These are phyloP conservation scores for Solanum commersonii DNA, from an alignment of 257 asterid species.

Conservation along the genomic window DNA sequence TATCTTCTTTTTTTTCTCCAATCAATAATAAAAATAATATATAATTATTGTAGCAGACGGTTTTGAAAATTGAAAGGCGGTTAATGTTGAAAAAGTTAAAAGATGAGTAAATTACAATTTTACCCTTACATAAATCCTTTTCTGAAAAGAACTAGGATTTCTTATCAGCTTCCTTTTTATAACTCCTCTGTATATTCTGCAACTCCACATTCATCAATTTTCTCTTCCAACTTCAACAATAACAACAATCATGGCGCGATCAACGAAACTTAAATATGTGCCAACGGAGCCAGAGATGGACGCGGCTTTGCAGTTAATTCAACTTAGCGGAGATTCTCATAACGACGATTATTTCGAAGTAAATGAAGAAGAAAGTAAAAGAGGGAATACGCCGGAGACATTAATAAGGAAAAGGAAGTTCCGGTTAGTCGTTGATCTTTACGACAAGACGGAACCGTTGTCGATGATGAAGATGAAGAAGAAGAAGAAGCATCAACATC, in stretches of 20 bases:
- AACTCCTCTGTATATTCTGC: not conserved
- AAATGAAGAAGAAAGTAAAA: not conserved
- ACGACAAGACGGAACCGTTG: not conserved
- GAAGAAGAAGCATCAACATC: not conserved
- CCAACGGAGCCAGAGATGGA: constrained; percentile 13
- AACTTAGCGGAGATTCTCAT: constrained; percentile 17
- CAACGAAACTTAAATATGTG: not conserved
- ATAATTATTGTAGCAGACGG: not conserved
- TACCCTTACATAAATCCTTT: not conserved
- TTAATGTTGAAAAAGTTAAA: not conserved
- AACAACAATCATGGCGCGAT: not conserved
- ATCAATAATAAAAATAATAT: too few relatives aligned
- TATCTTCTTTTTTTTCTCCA: not conserved
- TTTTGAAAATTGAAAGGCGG: not conserved
- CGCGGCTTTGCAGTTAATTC: constrained; percentile 25
- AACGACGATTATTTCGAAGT: not conserved
- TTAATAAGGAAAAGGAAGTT: not conserved
- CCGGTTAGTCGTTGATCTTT: not conserved
- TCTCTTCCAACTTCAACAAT: not conserved
- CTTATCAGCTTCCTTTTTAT: not conserved
- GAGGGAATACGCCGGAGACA: not conserved
- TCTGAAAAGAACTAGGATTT: not conserved
- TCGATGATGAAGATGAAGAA: not conserved
- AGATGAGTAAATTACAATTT: not conserved
- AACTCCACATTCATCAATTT: not conserved